Evolutionary conservation across 345 rosid genomes (phyloP), one percentile per base, ranked within the genome.

Genomic region (Salix dunnii): DNA sequence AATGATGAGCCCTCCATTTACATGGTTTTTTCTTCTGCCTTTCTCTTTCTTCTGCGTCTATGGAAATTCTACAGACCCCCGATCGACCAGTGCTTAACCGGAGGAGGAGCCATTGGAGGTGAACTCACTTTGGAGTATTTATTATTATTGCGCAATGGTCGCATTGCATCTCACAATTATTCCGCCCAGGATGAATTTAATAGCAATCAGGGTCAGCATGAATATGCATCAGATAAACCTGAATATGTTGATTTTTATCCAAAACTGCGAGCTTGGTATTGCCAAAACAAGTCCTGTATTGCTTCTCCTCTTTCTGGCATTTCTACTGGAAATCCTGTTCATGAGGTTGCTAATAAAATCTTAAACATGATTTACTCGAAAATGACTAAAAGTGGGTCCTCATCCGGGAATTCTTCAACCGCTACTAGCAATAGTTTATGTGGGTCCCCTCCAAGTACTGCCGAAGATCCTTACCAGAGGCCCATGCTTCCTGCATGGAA

Each of bases 51-150:
- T 80, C 87, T 90, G 40, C 91, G 91, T 72, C 88, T 90, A 21
- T 90, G 94, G 94, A 89, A 87, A 87, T 90, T 88, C 86, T 86
- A 87, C 79, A 86, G 85, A 72, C 91, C 94, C 35, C 83, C 90
- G 31, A 49, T 85, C 62, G 92, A 87, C 72, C 87, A 82, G 75
- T 75, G 86, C 61, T 23, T 75, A 1, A 68, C 51, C 7, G 87
- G 85, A 69, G 78, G 66, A 67, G 88, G 82, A 82, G 70, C 80
- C 36, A 74, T 82, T 74, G 90, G 82, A 77, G 73, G 72, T 48
- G 90, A 84, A 67, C 89, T 89, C 60, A 81, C 85, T 73, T 82
- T 87, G 72, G 92, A 90, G 81, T 90, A 87, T 80, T 89, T 90
- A 73, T 73, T 90, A 70, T 42, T 86, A 51, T 79, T 87, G 77